These are phyloP conservation scores for Claviceps purpurea DNA, from an alignment of 2,329 filamentous ascomycete genomes.

Conservation along the genomic window DNA sequence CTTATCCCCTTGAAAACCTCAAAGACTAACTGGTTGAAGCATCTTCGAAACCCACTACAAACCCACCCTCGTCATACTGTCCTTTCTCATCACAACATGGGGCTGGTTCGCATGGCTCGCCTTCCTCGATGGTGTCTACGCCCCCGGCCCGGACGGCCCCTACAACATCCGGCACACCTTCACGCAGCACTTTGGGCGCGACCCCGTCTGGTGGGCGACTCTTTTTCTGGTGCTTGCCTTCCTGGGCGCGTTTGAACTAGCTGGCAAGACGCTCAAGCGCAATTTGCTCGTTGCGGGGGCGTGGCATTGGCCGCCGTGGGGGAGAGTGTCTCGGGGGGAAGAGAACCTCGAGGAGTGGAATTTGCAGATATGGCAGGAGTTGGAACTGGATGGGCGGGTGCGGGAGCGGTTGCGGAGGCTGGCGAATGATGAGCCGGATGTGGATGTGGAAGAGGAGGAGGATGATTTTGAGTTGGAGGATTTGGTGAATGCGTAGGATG, in stretches of 20 bases:
- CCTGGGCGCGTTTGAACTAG: conserved; percentile 52
- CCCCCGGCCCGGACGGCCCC: conserved; percentile 27
- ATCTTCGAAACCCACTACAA: conserved; percentile 71
- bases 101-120: conserved; percentile 67
- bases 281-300: conserved; percentile 31
- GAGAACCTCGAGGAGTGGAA: conserved; percentile 36
- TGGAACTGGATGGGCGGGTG: conserved; percentile 37
- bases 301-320: conserved; percentile 35
- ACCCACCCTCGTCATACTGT: conserved; percentile 45
- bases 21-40: conserved; percentile 14
- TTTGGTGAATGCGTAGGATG: conserved; percentile 2
- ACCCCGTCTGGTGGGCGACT: conserved; percentile 61
- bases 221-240: conserved; percentile 49
- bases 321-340: conserved; percentile 13
- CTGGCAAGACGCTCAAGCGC: conserved; percentile 36
- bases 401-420: conserved; percentile 28
- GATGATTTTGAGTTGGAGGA: conserved; percentile 6
- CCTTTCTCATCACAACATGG: conserved; percentile 42
- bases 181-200: conserved; percentile 50
- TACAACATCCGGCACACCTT: conserved; percentile 62
- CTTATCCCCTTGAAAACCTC: too few species aligned
- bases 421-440: conserved; percentile 20
- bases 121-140: conserved; percentile 54
- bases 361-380: conserved; percentile 43
- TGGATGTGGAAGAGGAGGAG: conserved; percentile 10